phyloP scores from a whole-genome alignment of 2,329 filamentous ascomycete species.

The Cercospora zeina region DNA sequence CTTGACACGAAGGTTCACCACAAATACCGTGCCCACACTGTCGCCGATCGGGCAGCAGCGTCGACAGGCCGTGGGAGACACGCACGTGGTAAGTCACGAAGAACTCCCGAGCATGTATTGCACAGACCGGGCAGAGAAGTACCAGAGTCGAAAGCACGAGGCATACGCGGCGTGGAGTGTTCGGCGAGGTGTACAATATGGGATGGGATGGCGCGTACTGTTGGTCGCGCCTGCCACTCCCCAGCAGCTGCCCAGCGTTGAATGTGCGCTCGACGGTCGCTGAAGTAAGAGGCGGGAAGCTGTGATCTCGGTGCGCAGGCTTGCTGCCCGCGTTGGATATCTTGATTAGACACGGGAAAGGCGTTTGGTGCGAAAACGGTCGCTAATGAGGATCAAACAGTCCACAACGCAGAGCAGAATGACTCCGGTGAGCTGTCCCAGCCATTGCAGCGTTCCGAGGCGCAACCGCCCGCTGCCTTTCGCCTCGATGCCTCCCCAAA shows the following conservation, averaged over 20 bases:
- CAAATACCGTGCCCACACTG: constrained; percentile 76
- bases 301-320: background rate
- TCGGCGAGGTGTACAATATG: background rate
- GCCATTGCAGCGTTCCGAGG: background rate
- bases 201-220: background rate
- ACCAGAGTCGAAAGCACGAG: background rate
- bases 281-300: background rate
- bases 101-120: constrained; percentile 2
- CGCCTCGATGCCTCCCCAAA: background rate
- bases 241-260: background rate
- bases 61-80: constrained; percentile 54
- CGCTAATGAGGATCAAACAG: constrained; percentile 16
- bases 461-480: background rate
- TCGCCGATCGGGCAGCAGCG: constrained; percentile 58
- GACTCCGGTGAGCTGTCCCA: constrained; percentile 66
- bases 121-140: constrained; percentile 4
- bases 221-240: background rate
- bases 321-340: background rate
- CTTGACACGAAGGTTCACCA: constrained; percentile 89
- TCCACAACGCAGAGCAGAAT: constrained; percentile 61
- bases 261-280: background rate
- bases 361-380: constrained; percentile 8
- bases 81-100: constrained; percentile 36
- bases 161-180: background rate
- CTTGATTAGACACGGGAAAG: background rate